Conservation (phyloP, 768 basidiomycete genomes). For the Mrakia hoshinonis region DNA sequence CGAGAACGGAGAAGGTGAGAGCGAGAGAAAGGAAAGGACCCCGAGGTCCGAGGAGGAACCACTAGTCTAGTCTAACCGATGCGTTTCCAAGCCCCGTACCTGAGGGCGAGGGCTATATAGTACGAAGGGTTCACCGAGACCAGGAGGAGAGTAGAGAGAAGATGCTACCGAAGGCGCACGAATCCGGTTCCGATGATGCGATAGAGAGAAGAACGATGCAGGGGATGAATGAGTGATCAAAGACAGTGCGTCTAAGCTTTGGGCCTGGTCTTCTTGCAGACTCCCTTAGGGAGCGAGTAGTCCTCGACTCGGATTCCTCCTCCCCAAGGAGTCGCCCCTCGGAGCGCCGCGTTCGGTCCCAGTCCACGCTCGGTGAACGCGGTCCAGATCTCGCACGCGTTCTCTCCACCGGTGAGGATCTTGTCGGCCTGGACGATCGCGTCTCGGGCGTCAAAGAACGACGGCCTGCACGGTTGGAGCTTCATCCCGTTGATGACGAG, state of each 20-base stretch:
- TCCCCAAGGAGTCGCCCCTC: slow-evolving; percentile 81
- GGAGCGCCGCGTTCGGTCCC: slow-evolving; percentile 52
- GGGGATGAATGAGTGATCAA: neutral
- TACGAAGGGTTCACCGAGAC: too few species aligned
- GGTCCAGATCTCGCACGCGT: slow-evolving; percentile 76
- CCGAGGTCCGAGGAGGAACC: neutral
- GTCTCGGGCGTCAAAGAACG: slow-evolving; percentile 79
- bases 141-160: too few species aligned
- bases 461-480: slow-evolving; percentile 79
- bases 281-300: slow-evolving; percentile 41
- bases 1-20: neutral
- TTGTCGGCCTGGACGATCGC: slow-evolving; percentile 87
- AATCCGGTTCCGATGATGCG: too few species aligned
- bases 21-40: neutral
- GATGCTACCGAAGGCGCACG: too few species aligned
- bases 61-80: neutral
- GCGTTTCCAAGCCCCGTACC: too few species aligned
- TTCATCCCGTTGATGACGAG: slow-evolving; percentile 74
- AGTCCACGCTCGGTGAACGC: slow-evolving; percentile 70
- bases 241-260: neutral
- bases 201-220: neutral
- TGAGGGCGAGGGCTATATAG: too few species aligned
- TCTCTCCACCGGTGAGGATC: slow-evolving; percentile 83
- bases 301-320: slow-evolving; percentile 70
- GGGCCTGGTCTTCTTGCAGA: slow-evolving; percentile 38